Evolutionary conservation across 306 rosid genomes (phyloP), one percentile per base, ranked within the genome.

Genomic region (Vigna angularis): DNA sequence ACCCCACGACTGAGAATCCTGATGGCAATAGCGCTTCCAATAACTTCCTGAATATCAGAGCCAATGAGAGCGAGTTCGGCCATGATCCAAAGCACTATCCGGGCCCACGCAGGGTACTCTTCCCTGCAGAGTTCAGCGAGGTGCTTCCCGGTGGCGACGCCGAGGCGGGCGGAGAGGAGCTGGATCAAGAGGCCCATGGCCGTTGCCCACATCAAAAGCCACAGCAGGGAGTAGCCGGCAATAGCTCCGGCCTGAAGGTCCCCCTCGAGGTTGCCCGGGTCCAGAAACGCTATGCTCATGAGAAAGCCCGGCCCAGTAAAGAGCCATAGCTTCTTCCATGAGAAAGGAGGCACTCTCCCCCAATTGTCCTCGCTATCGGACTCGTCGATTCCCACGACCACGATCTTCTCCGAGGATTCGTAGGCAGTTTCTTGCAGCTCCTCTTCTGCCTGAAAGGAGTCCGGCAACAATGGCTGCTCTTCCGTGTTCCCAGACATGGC

Each of bases 191-290:
- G 93, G 42, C 99, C 99, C 91, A 95, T 91, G 4, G 82, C 89
- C 10, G 99, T 93, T 6, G 99, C 99, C 97, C 98, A 95, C 88
- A 93, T 24, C 38, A 95, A 90, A 15, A 95, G 88, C 99, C 99
- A 95, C 68, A 95, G 51, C 68, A 93, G 80, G 17, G 99, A 95
- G 87, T 93, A 93, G 50, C 99, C 99, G 1, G 98, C 99, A 66
- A 89, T 76, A 12, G 97, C 99, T 17, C 99, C 99, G 1, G 99
- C 89, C 77, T 95, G 99, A 10, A 95, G 93, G 79, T 95, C 97
- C 7, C 98, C 97, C 77, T 95, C 99, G 69, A 95, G 45, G 78
- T 95, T 95, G 40, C 99, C 99, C 0, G 99, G 98, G 83, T 95
- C 99, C 13, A 95, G 79, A 70, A 95, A 95, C 11, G 98, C 98